Evolutionary conservation across 2,329 filamentous ascomycete species (phyloP).

Genomic region (Colletotrichum musicola): DNA sequence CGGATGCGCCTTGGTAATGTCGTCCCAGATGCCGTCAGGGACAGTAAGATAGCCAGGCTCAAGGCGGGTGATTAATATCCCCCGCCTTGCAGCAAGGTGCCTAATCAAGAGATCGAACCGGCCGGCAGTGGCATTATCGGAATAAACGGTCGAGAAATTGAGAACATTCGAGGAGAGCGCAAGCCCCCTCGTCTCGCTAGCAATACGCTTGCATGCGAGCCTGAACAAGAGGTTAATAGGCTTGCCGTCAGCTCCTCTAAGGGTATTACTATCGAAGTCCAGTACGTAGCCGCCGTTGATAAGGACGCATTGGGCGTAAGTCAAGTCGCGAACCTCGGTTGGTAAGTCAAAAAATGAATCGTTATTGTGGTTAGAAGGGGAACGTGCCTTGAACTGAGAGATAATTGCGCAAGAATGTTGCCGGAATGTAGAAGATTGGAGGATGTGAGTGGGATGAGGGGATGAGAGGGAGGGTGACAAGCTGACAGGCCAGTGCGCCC

Average conservation of each 20-base stretch:
- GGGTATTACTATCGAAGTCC: neutral
- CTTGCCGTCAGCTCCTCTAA: neutral
- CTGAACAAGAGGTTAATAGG: constrained; percentile 8
- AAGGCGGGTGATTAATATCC: neutral
- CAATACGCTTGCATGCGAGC: constrained; percentile 16
- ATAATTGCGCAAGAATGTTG: no score
- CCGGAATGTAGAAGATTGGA: no score
- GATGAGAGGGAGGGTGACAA: no score
- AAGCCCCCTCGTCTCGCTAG: neutral
- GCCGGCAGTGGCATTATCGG: neutral
- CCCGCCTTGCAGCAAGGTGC: neutral
- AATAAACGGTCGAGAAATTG: neutral
- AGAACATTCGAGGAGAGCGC: constrained; percentile 5
- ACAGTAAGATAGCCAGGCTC: neutral
- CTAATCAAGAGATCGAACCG: neutral
- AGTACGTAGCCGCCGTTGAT: neutral
- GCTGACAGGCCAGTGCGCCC: no score
- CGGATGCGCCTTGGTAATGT: neutral
- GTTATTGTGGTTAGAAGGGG: neutral
- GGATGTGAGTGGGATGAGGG: no score
- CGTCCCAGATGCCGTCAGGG: neutral
- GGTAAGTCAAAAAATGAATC: constrained; percentile 4
- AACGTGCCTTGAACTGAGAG: no score
- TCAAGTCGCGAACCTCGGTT: constrained; percentile 2
- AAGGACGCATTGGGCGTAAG: constrained; percentile 10